Evolutionary conservation across 176 grass and related monocot species (phyloP), one percentile per base, ranked within the genome.

Genomic region (Rhynchospora tenuis): DNA sequence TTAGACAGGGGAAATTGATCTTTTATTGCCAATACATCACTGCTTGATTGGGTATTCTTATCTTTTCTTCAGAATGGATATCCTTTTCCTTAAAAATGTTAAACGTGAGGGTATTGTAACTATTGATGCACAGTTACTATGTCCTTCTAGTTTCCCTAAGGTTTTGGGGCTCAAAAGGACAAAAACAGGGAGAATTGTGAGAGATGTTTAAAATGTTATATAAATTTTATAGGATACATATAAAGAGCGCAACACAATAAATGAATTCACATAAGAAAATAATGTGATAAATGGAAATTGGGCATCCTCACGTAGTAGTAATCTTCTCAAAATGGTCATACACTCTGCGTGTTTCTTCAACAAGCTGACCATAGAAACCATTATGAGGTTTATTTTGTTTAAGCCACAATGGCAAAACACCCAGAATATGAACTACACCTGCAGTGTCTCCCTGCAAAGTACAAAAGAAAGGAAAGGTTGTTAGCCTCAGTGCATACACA

Each of bases 391-490:
- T 31, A 15, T 51, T 60, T 73, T 78, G 80, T 20, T 61, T 59
- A 7, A 89, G 50, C 86, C 83, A 83, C 0, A 23, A 45, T 79
- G 88, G 26, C 12, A 17, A 5, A 60, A n/a, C 68, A 38, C 26
- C 82, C 62, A 91, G 72, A 4, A 89, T 43, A 60, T 81, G n/a
- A 17, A 89, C 23, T 6, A 86, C 45, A 27, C 42, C 0, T 24
- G n/a, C 81, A 26, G 33, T 80, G 54, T 85, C 75, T 43, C 27
- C 72, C 89, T 93, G 81, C 83, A 87, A 74, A 80, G 55, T 78
- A 5, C 17, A 74, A 31, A 20, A 82, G 3, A 27, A 85, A 31
- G 13, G 14, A 11, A 3, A 38, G 33, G 0, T 38, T 38, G 33
- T 7, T 5, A 73, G 33, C 59, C 15, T 87, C 59, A 22, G n/a